phyloP scores from a whole-genome alignment of 768 basidiomycete genomes.

The Agrocybe chaxingu region DNA sequence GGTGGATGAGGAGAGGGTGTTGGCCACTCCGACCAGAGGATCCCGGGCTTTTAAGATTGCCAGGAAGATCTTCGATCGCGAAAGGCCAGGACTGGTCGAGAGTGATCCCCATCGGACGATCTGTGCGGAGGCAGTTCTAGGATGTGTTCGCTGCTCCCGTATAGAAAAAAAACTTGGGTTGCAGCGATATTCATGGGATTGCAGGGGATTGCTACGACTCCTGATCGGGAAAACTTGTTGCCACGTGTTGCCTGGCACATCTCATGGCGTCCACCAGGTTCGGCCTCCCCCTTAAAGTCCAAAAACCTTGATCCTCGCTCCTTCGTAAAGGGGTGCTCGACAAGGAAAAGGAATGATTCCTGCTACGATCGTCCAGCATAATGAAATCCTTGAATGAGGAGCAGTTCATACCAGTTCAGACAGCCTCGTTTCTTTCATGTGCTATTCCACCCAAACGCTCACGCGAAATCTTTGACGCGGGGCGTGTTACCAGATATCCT shows the following conservation, averaged over 20 bases:
- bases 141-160: too few species aligned
- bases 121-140: neutral
- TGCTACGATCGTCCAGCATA: too few species aligned
- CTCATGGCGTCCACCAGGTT: constrained; percentile 11
- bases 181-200: neutral
- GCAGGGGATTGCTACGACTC: neutral
- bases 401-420: too few species aligned
- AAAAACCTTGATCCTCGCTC: constrained; percentile 1
- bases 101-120: neutral
- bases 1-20: constrained; percentile 6
- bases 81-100: constrained; percentile 1
- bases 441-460: too few species aligned
- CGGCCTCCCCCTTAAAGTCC: constrained; percentile 1
- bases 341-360: too few species aligned
- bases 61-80: neutral
- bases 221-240: constrained; percentile 6
- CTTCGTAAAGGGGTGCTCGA: neutral
- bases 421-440: too few species aligned
- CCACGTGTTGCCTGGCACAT: constrained; percentile 21
- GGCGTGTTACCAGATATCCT: too few species aligned
- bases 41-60: constrained; percentile 14
- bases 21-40: constrained; percentile 11
- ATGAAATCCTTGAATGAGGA: too few species aligned
- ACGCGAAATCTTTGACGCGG: too few species aligned
- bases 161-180: neutral